A percentile compares a stretch with the other conserved stretches of the same genome.
Conservation (phyloP, 164 flowering plant species). For the Cinnamomum micranthum region DNA sequence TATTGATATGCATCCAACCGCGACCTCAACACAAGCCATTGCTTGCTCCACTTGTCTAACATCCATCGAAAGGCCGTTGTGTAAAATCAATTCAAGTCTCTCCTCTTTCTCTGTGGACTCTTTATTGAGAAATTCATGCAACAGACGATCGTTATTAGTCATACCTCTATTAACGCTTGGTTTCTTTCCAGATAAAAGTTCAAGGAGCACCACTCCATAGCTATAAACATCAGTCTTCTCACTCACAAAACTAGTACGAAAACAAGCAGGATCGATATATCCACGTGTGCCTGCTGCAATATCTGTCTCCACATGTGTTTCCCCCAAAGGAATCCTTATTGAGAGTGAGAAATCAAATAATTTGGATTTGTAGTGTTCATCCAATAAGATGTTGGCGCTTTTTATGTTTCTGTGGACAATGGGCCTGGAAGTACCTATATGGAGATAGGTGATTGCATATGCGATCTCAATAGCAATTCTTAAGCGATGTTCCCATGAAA, state of each 20-base stretch:
- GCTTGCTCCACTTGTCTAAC: too few species aligned
- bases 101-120: too few species aligned
- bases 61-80: too few species aligned
- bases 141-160: too few species aligned
- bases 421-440: constrained; percentile 40
- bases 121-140: too few species aligned
- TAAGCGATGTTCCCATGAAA: constrained; percentile 42
- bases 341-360: constrained; percentile 24
- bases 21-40: too few species aligned
- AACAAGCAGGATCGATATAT: background rate
- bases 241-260: constrained; percentile 1
- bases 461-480: constrained; percentile 41
- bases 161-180: too few species aligned
- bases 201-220: constrained; percentile 48
- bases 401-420: constrained; percentile 39
- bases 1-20: too few species aligned
- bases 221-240: constrained; percentile 32
- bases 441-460: constrained; percentile 46
- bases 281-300: background rate
- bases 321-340: background rate
- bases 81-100: too few species aligned
- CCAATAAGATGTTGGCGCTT: constrained; percentile 45
- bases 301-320: background rate
- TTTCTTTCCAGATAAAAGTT: constrained; percentile 17
- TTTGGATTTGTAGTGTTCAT: constrained; percentile 40